Percentiles rank a stretch among this genome's conserved stretches.
Evolutionary conservation across 2,329 filamentous ascomycete genomes (phyloP).

Genomic region (Curvularia eragrostidis): DNA sequence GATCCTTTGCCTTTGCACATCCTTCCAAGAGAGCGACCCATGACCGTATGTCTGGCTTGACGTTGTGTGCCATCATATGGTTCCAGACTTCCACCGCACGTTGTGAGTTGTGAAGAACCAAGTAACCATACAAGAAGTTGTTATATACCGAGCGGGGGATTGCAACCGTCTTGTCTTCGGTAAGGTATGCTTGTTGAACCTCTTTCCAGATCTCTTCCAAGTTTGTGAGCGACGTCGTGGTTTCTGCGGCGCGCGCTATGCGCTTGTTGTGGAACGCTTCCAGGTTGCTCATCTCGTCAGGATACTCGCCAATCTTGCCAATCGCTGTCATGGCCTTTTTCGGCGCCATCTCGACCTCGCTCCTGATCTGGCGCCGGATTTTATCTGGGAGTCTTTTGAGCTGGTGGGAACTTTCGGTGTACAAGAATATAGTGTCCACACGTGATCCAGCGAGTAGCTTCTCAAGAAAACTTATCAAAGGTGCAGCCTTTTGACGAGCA

Average conservation of each 20-base stretch:
- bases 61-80: constrained; percentile 60
- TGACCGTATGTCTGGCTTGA: constrained; percentile 67
- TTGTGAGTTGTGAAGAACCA: constrained; percentile 52
- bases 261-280: constrained; percentile 35
- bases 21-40: constrained; percentile 79
- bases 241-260: constrained; percentile 36
- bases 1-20: constrained; percentile 66
- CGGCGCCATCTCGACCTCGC: constrained; percentile 34
- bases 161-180: constrained; percentile 9
- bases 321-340: constrained; percentile 27
- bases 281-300: constrained; percentile 23
- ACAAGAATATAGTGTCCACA: constrained; percentile 22
- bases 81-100: constrained; percentile 64
- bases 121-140: constrained; percentile 57
- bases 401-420: constrained; percentile 11
- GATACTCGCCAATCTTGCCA: constrained; percentile 12
- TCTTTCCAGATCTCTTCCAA: constrained; percentile 39
- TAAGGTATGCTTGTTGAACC: constrained; percentile 26
- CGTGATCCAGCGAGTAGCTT: constrained; percentile 32
- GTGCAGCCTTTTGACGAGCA: constrained; percentile 30
- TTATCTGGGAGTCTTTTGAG: constrained; percentile 28
- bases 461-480: constrained; percentile 39
- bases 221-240: constrained; percentile 14
- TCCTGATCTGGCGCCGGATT: constrained; percentile 21
- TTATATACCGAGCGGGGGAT: constrained; percentile 50